These are phyloP conservation scores for Sarocladium strictum DNA, from an alignment of 2,329 filamentous ascomycete species.

Conservation along the genomic window DNA sequence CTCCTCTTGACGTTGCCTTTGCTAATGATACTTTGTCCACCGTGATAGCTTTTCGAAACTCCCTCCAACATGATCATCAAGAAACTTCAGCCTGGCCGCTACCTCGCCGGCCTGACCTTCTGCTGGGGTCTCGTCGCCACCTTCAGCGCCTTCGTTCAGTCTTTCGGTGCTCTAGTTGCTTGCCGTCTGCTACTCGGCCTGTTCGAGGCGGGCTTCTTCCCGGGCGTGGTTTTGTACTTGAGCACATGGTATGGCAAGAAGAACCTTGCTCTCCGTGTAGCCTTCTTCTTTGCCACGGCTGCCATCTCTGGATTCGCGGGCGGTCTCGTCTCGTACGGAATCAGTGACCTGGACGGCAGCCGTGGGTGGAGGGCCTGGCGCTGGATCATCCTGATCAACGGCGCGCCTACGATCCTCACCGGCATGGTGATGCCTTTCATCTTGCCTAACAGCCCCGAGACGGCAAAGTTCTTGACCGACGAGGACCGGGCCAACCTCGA, in stretches of 20 bases:
- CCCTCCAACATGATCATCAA: conserved; percentile 54
- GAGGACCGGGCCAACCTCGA: conserved; percentile 39
- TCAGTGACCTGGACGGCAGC: conserved; percentile 56
- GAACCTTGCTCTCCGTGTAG: conserved; percentile 50
- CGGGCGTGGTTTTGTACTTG: conserved; percentile 44
- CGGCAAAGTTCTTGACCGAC: conserved; percentile 28
- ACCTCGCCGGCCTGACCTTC: conserved; percentile 22
- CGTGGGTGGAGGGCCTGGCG: conserved; percentile 56
- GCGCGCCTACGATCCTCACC: conserved; percentile 37
- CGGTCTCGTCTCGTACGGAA: conserved; percentile 58
- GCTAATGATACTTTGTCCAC: conserved; percentile 20
- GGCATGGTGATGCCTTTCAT: conserved; percentile 49
- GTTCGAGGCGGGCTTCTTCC: conserved; percentile 44
- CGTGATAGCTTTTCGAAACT: conserved; percentile 42
- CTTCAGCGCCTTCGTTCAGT: conserved; percentile 26
- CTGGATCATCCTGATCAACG: conserved; percentile 58
- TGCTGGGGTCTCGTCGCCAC: conserved; percentile 29
- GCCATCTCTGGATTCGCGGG: conserved; percentile 59
- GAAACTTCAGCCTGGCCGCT: conserved; percentile 25
- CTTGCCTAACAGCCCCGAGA: conserved; percentile 53
- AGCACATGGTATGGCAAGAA: conserved; percentile 42
- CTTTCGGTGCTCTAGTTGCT: conserved; percentile 16
- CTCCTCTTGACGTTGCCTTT: neutral
- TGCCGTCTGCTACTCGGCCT: conserved; percentile 30
- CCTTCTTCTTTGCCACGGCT: conserved; percentile 55